Evolutionary conservation across 306 rosid genomes (phyloP).

Genomic region (Coriaria nepalensis): DNA sequence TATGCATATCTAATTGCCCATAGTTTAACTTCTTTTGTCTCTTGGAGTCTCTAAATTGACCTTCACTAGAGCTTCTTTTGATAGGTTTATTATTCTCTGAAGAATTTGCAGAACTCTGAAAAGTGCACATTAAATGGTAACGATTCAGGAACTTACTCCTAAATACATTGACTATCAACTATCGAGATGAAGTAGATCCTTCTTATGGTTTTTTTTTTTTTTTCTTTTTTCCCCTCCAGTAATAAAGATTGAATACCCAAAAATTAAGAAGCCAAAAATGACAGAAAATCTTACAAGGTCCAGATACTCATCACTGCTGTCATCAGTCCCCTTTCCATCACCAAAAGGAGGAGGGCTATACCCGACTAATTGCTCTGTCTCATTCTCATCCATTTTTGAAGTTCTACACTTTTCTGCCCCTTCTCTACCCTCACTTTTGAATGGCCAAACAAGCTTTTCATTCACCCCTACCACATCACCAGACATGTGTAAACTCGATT

Average conservation of each 20-base stretch:
- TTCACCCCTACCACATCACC: conserved; percentile 13
- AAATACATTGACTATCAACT: neutral
- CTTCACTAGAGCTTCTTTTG: conserved; percentile 26
- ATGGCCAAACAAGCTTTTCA: no score
- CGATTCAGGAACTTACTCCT: no score
- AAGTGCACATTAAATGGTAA: conserved; percentile 10
- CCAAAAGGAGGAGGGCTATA: conserved; percentile 58
- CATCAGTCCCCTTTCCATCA: conserved; percentile 60
- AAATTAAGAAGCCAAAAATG: neutral
- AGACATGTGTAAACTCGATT: neutral
- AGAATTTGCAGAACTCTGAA: conserved; percentile 29
- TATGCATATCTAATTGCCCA: conserved; percentile 8
- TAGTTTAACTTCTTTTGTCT: conserved; percentile 32
- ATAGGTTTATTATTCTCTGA: conserved; percentile 28
- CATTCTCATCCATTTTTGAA: conserved; percentile 36
- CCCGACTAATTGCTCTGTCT: conserved; percentile 27
- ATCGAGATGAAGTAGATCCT: neutral
- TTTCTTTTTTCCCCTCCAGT: no score
- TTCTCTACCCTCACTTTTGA: no score
- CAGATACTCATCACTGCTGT: conserved; percentile 33
- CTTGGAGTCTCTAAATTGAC: conserved; percentile 34
- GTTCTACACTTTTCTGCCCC: no score
- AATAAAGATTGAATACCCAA: neutral
- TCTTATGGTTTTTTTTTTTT: no score
- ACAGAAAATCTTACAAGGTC: conserved; percentile 30